Evolutionary conservation across 208 protist species (phyloP).

Genomic region (Vickermania spadyakhi): DNA sequence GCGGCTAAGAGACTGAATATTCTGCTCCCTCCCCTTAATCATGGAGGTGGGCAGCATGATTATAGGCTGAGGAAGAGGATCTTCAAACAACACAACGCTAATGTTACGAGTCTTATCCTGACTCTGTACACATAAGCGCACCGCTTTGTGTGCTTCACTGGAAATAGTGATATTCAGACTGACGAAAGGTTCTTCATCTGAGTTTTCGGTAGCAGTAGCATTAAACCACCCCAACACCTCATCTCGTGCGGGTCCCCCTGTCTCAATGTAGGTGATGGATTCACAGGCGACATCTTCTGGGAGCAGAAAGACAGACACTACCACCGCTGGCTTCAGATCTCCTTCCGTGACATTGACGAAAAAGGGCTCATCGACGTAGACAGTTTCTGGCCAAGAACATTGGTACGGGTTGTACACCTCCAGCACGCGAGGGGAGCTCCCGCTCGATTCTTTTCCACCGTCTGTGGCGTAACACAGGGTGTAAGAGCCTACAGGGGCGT

Average conservation of each 20-base stretch:
- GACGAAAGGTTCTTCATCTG: not conserved
- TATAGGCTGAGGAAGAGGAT: not conserved
- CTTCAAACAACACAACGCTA: not conserved
- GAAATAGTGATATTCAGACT: not conserved
- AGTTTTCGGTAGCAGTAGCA: not conserved
- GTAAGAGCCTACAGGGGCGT: not conserved
- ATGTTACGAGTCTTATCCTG: not conserved
- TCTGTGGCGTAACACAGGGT: not conserved
- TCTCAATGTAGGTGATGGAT: conserved; percentile 1
- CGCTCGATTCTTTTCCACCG: not conserved
- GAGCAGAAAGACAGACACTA: not conserved
- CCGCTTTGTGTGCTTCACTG: not conserved
- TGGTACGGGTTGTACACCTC: not conserved
- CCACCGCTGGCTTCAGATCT: not conserved
- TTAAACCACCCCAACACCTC: not conserved
- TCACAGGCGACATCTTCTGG: conserved; percentile 3
- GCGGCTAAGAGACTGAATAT: not conserved
- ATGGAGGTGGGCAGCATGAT: conserved; percentile 12
- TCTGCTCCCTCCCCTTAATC: conserved; percentile 7
- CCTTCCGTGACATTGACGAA: not conserved
- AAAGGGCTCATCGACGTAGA: conserved; percentile 8
- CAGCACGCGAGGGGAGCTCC: not conserved
- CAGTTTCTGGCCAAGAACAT: not conserved
- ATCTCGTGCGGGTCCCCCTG: not conserved
- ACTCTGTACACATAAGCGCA: not conserved